Percentiles rank a stretch among this genome's conserved stretches.
Evolutionary conservation across 805 yeast species (phyloP).

Genomic region (Sugiyamaella lignohabitans): DNA sequence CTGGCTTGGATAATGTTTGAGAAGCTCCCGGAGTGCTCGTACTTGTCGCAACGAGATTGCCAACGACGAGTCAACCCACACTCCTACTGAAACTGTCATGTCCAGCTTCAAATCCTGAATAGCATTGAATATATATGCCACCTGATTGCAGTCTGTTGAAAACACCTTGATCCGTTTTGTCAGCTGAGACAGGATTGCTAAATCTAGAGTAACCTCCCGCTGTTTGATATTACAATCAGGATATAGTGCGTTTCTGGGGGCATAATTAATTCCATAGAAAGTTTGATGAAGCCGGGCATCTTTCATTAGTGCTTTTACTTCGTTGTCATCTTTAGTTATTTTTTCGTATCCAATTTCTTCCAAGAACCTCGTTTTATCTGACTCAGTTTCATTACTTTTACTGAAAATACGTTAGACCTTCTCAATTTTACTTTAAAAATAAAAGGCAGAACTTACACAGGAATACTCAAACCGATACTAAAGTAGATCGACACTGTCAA

Average conservation of each 20-base stretch:
- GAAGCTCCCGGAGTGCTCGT: conserved; percentile 36
- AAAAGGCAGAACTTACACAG: neutral
- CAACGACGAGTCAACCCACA: conserved; percentile 51
- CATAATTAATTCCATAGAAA: conserved; percentile 55
- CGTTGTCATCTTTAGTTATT: conserved; percentile 21
- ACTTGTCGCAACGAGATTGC: conserved; percentile 43
- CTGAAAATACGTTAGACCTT: too few species aligned
- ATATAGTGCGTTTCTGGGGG: conserved; percentile 46
- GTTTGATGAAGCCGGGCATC: conserved; percentile 31
- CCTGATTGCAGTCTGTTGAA: conserved; percentile 59
- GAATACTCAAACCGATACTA: neutral
- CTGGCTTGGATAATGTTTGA: conserved; percentile 40
- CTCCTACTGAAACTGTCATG: conserved; percentile 54
- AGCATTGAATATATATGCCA: conserved; percentile 46
- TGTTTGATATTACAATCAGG: conserved; percentile 48
- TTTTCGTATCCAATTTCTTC: neutral
- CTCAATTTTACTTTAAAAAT: too few species aligned
- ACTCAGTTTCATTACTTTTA: too few species aligned
- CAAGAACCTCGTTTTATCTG: too few species aligned
- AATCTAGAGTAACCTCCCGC: conserved; percentile 48
- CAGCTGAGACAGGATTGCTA: conserved; percentile 50
- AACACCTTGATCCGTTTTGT: conserved; percentile 53
- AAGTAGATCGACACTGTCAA: neutral
- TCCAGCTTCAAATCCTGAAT: conserved; percentile 45
- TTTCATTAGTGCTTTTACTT: conserved; percentile 36